Percentiles rank a stretch among this genome's conserved stretches.
Conservation (phyloP, 2,329 filamentous ascomycete species). For the Aureobasidium namibiae region DNA sequence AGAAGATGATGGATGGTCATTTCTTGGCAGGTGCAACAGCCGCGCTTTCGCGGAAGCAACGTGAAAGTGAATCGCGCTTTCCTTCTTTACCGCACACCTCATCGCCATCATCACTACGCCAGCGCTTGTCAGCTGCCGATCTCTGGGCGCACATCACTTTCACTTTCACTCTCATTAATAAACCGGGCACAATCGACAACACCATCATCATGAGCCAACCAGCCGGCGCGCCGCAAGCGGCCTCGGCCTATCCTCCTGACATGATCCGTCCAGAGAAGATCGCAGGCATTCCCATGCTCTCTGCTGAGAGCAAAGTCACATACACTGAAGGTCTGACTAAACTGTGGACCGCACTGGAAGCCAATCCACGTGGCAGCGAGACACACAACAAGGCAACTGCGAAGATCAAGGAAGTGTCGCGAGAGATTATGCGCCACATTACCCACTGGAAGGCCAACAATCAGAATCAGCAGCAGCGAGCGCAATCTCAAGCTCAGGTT, state of each 20-base stretch:
- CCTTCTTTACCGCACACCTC: background rate
- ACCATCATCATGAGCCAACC: conserved; percentile 10
- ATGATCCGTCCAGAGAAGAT: conserved; percentile 17
- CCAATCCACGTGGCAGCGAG: conserved; percentile 12
- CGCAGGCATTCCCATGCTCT: conserved; percentile 14
- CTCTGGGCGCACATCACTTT: background rate
- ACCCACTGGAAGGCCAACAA: conserved; percentile 10
- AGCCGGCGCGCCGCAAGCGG: background rate
- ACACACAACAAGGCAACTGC: conserved; percentile 14
- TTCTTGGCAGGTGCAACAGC: background rate
- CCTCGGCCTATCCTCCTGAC: conserved; percentile 5
- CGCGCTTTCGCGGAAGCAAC: background rate
- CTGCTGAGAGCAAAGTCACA: conserved; percentile 8
- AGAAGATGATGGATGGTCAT: background rate
- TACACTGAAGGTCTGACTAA: conserved; percentile 14
- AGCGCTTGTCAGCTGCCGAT: background rate
- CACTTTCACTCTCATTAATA: background rate
- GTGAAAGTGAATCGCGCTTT: conserved; percentile 4
- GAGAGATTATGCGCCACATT: conserved; percentile 13
- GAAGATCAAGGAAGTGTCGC: conserved; percentile 18
- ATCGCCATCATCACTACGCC: background rate
- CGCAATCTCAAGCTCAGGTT: background rate
- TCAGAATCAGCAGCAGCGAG: background rate
- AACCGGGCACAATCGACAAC: background rate
- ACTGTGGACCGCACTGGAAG: conserved; percentile 15